Conservation (phyloP, 1,284 basidiomycete genomes). For the Xerocomus amazonicus region DNA sequence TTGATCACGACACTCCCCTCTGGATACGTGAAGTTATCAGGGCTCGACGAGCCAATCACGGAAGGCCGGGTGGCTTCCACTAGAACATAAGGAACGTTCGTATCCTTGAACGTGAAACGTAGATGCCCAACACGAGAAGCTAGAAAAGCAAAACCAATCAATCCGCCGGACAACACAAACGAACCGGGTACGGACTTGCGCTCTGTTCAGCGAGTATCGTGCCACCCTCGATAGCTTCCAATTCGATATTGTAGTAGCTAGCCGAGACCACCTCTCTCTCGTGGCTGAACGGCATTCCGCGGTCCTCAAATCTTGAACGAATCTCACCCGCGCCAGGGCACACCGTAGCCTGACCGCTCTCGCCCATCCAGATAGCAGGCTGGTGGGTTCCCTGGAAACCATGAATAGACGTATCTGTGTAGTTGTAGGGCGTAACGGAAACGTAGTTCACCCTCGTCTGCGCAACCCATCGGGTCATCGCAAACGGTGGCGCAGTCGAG, state of each 20-base stretch:
- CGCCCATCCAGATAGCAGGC: conserved; percentile 91
- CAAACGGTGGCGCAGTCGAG: conserved; percentile 74
- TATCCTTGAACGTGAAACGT: conserved; percentile 62
- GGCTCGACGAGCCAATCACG: conserved; percentile 57
- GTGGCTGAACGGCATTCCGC: conserved; percentile 58
- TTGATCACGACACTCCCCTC: conserved; percentile 54
- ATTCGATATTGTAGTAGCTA: conserved; percentile 64
- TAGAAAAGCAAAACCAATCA: conserved; percentile 29
- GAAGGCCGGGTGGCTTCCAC: conserved; percentile 67
- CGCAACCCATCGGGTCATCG: conserved; percentile 78
- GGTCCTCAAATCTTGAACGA: conserved; percentile 51
- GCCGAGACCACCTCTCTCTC: conserved; percentile 60
- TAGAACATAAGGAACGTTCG: conserved; percentile 55
- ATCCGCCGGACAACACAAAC: background rate
- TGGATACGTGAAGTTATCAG: conserved; percentile 61
- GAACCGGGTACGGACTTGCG: conserved; percentile 55
- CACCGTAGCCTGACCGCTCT: conserved; percentile 65
- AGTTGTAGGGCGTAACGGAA: conserved; percentile 76
- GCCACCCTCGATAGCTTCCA: conserved; percentile 51
- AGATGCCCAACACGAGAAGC: conserved; percentile 79
- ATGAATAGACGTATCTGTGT: conserved; percentile 59
- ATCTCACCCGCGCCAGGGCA: conserved; percentile 57
- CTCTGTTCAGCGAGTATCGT: conserved; percentile 61
- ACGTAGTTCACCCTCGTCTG: conserved; percentile 73
- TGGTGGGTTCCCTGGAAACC: conserved; percentile 80